Evolutionary conservation across 2,329 filamentous ascomycete species (phyloP).

Genomic region (Colletotrichum tamarilloi): DNA sequence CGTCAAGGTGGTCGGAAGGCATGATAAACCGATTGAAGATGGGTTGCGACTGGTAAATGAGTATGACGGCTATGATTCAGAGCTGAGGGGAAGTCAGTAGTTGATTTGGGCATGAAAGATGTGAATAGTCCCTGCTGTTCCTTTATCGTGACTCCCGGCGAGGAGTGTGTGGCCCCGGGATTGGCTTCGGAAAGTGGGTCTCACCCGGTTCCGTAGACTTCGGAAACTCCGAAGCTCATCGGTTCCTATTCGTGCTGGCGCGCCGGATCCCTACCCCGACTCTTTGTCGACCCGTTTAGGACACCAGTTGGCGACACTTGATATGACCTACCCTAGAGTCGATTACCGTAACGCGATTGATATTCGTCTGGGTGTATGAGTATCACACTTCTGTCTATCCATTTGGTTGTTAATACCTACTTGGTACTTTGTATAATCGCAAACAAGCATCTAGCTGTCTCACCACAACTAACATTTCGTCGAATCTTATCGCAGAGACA

Average conservation of each 20-base stretch:
- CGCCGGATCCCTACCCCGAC: not conserved
- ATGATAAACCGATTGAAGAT: not conserved
- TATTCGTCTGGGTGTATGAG: not conserved
- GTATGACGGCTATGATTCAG: not conserved
- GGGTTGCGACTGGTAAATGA: not conserved
- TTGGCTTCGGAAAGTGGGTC: not conserved
- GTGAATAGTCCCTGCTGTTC: not conserved
- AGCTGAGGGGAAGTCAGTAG: not conserved
- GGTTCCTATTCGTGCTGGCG: not conserved
- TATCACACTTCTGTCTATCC: not conserved
- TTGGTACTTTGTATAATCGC: no score
- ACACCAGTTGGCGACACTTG: not conserved
- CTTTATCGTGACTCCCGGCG: not conserved
- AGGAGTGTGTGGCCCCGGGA: not conserved
- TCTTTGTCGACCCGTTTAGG: not conserved
- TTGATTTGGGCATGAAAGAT: not conserved
- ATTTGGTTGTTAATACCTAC: not conserved
- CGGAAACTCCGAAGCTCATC: not conserved
- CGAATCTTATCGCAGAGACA: not conserved
- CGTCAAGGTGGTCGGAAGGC: slow-evolving; percentile 34
- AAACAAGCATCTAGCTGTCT: no score
- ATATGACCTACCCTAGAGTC: not conserved
- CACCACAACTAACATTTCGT: no score
- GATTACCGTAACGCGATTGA: not conserved
- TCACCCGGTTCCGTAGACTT: not conserved